These are phyloP conservation scores for Scutellaria minor DNA, from an alignment of 257 asterid species.

Conservation along the genomic window DNA sequence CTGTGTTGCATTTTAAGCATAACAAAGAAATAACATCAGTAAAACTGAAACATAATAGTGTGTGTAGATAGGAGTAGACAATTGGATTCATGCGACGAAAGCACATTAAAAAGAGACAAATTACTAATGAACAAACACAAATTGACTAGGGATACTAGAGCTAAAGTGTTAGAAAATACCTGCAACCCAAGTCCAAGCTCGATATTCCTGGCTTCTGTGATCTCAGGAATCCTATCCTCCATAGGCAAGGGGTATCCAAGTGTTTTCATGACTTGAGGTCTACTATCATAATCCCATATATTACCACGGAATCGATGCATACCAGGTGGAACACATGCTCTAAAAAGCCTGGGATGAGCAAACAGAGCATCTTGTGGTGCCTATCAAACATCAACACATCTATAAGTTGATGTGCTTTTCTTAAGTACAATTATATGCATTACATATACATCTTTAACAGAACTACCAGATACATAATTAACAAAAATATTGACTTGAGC, in stretches of 20 bases:
- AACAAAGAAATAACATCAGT: constrained; percentile 8
- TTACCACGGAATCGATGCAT: constrained; percentile 98
- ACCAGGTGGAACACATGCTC: constrained; percentile 99
- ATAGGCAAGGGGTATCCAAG: constrained; percentile 80
- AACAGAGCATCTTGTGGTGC: constrained; percentile 96
- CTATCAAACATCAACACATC: constrained; percentile 37
- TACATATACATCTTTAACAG: constrained; percentile 8
- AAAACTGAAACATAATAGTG: neutral
- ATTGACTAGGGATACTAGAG: neutral
- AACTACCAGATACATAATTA: neutral
- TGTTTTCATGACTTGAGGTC: constrained; percentile 79
- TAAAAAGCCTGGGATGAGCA: constrained; percentile 91
- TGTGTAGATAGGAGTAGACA: neutral
- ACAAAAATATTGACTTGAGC: neutral
- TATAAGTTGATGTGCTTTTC: constrained; percentile 22
- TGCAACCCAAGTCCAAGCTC: constrained; percentile 99
- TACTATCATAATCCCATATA: constrained; percentile 90
- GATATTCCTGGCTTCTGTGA: constrained; percentile 91
- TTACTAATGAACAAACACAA: neutral
- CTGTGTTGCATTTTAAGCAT: constrained; percentile 46
- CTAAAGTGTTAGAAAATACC: constrained; percentile 47
- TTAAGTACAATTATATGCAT: constrained; percentile 8
- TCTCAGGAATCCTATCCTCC: constrained; percentile 80
- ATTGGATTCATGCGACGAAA: neutral
- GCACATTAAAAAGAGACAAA: neutral